phyloP scores from a whole-genome alignment of 495 filamentous ascomycete species.

The Cenococcum geophilum region DNA sequence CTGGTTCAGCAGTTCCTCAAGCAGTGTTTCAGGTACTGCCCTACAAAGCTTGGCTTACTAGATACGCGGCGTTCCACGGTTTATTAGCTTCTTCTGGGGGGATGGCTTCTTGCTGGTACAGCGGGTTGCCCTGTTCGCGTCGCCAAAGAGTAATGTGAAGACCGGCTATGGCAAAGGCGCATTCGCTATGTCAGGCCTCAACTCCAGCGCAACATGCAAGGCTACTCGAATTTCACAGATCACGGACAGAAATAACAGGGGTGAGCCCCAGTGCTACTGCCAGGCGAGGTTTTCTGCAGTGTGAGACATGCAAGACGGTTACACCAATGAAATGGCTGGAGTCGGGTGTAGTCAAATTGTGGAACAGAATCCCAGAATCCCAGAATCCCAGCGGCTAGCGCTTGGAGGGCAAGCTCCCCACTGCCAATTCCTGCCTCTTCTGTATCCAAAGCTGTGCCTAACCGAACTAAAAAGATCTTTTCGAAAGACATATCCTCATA shows the following conservation, averaged over 20 bases:
- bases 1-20: conserved; percentile 22
- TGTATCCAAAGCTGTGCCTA: background rate
- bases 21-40: conserved; percentile 28
- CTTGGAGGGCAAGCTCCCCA: conserved; percentile 1
- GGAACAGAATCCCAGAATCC: conserved; percentile 10
- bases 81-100: background rate
- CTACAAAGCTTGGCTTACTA: conserved; percentile 26
- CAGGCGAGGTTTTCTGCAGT: background rate
- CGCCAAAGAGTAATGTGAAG: background rate
- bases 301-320: conserved; percentile 26
- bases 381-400: conserved; percentile 18
- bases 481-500: background rate
- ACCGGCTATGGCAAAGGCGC: background rate
- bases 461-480: background rate
- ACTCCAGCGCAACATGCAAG: background rate
- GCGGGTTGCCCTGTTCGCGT: background rate
- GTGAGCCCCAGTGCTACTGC: background rate
- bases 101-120: background rate
- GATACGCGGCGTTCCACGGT: conserved; percentile 4
- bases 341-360: conserved; percentile 16
- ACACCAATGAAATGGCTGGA: conserved; percentile 19
- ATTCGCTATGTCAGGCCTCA: background rate
- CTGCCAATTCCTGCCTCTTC: conserved; percentile 8
- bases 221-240: background rate
- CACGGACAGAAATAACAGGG: conserved; percentile 26